These are phyloP conservation scores for Nicotiana obtusifolia DNA, from an alignment of 257 asterid species.

Conservation along the genomic window DNA sequence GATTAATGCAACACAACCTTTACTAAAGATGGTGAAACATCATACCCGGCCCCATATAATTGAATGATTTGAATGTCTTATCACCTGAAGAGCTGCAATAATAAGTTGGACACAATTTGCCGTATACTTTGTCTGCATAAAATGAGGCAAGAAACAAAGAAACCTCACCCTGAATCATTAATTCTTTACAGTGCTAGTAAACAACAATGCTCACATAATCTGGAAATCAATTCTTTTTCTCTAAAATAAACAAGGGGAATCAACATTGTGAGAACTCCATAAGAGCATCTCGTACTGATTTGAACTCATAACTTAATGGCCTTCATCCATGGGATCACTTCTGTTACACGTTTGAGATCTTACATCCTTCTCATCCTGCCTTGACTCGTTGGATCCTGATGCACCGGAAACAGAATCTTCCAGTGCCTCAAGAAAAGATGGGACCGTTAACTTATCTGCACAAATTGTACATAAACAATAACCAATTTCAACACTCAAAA, in stretches of 20 bases:
- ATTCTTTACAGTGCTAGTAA: neutral
- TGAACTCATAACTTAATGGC: conserved; percentile 24
- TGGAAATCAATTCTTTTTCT: neutral
- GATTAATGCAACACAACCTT: neutral
- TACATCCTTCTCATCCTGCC: conserved; percentile 36
- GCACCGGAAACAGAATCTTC: conserved; percentile 70
- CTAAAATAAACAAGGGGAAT: neutral
- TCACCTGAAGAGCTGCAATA: neutral
- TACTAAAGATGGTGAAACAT: neutral
- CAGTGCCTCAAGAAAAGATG: conserved; percentile 93
- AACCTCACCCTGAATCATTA: neutral
- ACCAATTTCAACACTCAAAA: neutral
- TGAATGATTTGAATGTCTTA: neutral
- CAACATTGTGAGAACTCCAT: neutral
- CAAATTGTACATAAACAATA: neutral
- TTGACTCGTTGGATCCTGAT: conserved; percentile 39
- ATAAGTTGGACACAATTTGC: neutral
- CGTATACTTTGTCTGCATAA: neutral
- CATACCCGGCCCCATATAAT: neutral
- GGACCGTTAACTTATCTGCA: conserved; percentile 80
- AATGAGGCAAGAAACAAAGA: neutral
- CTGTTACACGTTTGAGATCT: conserved; percentile 39
- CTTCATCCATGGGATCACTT: conserved; percentile 77
- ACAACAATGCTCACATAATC: neutral
- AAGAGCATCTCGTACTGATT: neutral